phyloP scores from a whole-genome alignment of 306 rosid species.

The Pueraria montana region DNA sequence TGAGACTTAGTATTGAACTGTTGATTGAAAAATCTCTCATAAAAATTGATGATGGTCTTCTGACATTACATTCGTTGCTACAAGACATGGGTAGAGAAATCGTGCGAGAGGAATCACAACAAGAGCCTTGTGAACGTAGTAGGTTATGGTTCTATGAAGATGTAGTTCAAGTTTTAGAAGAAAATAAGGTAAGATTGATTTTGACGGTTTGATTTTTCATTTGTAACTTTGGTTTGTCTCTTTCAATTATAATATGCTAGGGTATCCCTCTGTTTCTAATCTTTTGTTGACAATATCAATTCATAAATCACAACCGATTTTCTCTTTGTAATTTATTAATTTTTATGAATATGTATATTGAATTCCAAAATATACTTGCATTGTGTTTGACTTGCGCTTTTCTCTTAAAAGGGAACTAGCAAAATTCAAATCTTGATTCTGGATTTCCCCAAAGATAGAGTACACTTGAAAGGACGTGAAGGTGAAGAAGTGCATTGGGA shows the following conservation, averaged over 20 bases:
- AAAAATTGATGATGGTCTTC: not conserved
- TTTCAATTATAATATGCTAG: too few relatives aligned
- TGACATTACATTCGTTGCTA: conserved; percentile 6
- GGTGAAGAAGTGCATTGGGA: conserved; percentile 27
- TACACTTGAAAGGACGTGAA: not conserved
- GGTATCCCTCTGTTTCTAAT: not conserved
- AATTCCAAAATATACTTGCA: not conserved
- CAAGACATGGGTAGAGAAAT: too few relatives aligned
- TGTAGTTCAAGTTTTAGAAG: not conserved
- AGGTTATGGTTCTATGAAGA: conserved; percentile 24
- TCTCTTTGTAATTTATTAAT: not conserved
- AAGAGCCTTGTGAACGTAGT: too few relatives aligned
- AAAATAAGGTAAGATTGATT: conserved; percentile 1
- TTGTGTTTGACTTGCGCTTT: not conserved
- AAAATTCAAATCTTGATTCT: conserved; percentile 17
- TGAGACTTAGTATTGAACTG: not conserved
- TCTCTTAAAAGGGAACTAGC: conserved; percentile 32
- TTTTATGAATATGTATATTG: not conserved
- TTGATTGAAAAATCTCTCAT: conserved; percentile 44
- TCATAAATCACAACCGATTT: not conserved
- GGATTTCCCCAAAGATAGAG: conserved; percentile 19
- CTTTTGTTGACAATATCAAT: not conserved
- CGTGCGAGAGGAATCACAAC: too few relatives aligned
- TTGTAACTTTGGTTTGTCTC: not conserved
- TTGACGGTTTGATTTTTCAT: not conserved